phyloP scores from a whole-genome alignment of 2,329 filamentous ascomycete genomes.

The Neonectria sp. region DNA sequence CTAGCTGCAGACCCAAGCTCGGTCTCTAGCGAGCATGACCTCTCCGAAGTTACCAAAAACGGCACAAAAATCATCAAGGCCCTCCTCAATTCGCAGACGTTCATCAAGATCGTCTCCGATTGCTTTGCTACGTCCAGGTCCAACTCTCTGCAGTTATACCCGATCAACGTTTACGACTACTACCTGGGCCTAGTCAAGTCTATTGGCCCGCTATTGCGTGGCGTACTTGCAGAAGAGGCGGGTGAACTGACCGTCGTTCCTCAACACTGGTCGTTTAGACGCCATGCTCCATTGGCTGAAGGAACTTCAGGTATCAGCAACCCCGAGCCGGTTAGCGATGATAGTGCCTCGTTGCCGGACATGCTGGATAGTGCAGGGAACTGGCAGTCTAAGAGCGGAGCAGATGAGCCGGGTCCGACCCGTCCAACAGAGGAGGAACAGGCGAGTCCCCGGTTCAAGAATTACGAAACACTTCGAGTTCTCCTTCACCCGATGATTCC shows the following conservation, averaged over 20 bases:
- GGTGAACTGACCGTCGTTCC: constrained; percentile 82
- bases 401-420: constrained; percentile 41
- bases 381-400: constrained; percentile 45
- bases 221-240: constrained; percentile 89
- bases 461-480: constrained; percentile 83
- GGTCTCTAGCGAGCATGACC: constrained; percentile 51
- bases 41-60: constrained; percentile 63
- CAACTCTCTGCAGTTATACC: constrained; percentile 76
- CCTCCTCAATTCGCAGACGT: constrained; percentile 81
- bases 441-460: constrained; percentile 70
- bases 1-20: constrained; percentile 63
- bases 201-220: constrained; percentile 83
- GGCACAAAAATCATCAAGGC: constrained; percentile 87
- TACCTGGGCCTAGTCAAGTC: constrained; percentile 82
- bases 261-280: constrained; percentile 70
- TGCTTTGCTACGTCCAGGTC: constrained; percentile 81
- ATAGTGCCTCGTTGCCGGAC: constrained; percentile 50
- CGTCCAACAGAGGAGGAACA: constrained; percentile 61
- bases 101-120: constrained; percentile 82
- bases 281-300: constrained; percentile 47
- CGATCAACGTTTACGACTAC: constrained; percentile 88
- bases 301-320: constrained; percentile 35
- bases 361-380: constrained; percentile 48
- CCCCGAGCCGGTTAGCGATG: constrained; percentile 47
- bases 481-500: constrained; percentile 85